Percentiles rank a stretch among this genome's conserved stretches.
phyloP scores from a whole-genome alignment of 2,329 filamentous ascomycete genomes.

The Arachnomyces sp. region DNA sequence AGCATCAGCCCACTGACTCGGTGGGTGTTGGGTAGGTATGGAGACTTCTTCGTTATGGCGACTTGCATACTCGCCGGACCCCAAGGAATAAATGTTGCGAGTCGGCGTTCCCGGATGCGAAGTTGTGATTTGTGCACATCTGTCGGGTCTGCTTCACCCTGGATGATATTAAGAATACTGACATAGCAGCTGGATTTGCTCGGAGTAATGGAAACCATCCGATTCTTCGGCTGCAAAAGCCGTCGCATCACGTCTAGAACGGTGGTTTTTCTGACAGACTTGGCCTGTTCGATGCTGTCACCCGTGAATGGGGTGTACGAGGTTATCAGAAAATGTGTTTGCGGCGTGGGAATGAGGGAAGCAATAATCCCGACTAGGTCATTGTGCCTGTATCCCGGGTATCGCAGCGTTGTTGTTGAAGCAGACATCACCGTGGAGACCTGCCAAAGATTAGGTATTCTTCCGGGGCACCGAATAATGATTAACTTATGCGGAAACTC shows the following conservation, averaged over 20 bases:
- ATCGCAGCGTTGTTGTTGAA: conserved; percentile 89
- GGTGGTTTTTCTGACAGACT: conserved; percentile 96
- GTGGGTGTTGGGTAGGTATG: conserved; percentile 89
- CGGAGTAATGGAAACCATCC: conserved; percentile 95
- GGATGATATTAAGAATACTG: conserved; percentile 96
- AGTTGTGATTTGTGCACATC: conserved; percentile 97
- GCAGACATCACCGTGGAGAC: conserved; percentile 97
- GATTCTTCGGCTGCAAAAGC: conserved; percentile 92
- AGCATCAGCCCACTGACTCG: conserved; percentile 95
- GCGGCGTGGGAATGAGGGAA: conserved; percentile 88
- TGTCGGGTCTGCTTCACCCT: conserved; percentile 95
- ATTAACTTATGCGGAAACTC: conserved; percentile 6
- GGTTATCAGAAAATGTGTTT: conserved; percentile 97
- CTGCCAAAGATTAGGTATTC: conserved; percentile 31
- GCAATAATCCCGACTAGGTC: conserved; percentile 95
- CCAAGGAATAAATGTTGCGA: conserved; percentile 98
- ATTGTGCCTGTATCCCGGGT: conserved; percentile 99
- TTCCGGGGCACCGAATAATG: not conserved
- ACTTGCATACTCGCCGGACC: conserved; percentile 97
- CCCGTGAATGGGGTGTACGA: conserved; percentile 97
- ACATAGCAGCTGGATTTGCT: conserved; percentile 99
- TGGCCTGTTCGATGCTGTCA: conserved; percentile 91
- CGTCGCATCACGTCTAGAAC: conserved; percentile 96
- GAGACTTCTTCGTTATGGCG: conserved; percentile 89
- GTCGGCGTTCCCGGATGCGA: conserved; percentile 83